phyloP scores from a whole-genome alignment of 805 yeast genomes.

The Novakomyces olei region DNA sequence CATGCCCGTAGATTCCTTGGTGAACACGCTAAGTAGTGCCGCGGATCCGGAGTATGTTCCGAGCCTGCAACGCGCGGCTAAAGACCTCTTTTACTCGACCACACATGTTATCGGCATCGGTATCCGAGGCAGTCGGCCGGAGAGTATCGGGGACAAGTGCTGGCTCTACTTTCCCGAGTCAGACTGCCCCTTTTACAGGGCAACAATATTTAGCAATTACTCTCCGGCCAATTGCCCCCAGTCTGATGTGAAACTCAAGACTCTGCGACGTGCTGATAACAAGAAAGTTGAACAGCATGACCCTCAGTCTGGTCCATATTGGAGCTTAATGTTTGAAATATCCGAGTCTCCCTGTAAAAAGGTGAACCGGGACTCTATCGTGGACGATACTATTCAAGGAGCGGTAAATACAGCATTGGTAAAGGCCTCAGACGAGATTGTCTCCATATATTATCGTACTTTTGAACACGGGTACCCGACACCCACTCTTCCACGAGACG shows the following conservation, averaged over 20 bases:
- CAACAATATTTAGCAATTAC: slow-evolving; percentile 7
- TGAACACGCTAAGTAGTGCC: slow-evolving; percentile 1
- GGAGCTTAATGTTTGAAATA: slow-evolving; percentile 8
- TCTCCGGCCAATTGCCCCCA: slow-evolving; percentile 6
- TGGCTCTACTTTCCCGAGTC: slow-evolving; percentile 8
- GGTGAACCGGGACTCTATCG: slow-evolving; percentile 5
- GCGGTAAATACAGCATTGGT: slow-evolving; percentile 6
- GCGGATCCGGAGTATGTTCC: no score
- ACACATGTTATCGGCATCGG: slow-evolving; percentile 8
- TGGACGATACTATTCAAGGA: slow-evolving; percentile 6
- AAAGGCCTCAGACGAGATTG: slow-evolving; percentile 6
- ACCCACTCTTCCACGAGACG: slow-evolving; percentile 6
- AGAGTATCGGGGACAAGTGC: slow-evolving; percentile 7
- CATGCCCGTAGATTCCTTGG: slow-evolving; percentile 4
- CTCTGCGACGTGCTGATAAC: slow-evolving; percentile 5
- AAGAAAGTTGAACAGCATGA: background rate
- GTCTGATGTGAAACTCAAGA: slow-evolving; percentile 4
- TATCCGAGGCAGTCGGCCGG: slow-evolving; percentile 6
- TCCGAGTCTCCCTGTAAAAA: slow-evolving; percentile 6
- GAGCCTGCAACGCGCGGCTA: background rate
- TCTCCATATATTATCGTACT: slow-evolving; percentile 7
- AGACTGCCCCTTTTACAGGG: slow-evolving; percentile 7
- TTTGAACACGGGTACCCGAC: slow-evolving; percentile 8
- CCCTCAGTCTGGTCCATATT: slow-evolving; percentile 8
- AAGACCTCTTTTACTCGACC: slow-evolving; percentile 5